phyloP scores from a whole-genome alignment of 2,329 filamentous ascomycete species.

The Cercospora sp. region DNA sequence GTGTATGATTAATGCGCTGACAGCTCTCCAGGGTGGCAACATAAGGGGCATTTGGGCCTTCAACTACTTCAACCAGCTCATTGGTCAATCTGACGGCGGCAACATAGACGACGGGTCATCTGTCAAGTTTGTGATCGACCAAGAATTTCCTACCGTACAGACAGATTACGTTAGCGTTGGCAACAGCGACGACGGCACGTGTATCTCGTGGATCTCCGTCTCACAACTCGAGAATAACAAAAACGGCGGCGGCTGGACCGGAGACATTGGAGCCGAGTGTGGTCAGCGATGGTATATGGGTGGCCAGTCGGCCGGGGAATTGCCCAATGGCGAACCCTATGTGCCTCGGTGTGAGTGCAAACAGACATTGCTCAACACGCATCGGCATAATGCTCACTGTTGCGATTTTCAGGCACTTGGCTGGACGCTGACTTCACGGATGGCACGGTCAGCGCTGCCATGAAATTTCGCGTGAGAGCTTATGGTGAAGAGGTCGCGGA shows the following conservation, averaged over 20 bases:
- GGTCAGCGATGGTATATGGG: not conserved
- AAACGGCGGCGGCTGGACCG: not conserved
- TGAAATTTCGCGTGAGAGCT: not conserved
- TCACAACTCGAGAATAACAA: not conserved
- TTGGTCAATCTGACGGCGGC: not conserved
- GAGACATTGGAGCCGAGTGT: not conserved
- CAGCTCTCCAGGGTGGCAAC: not conserved
- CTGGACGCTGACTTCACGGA: not conserved
- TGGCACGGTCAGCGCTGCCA: not conserved
- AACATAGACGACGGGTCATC: not conserved
- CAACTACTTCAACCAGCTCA: not conserved
- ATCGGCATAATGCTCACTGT: not conserved
- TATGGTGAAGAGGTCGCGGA: not conserved
- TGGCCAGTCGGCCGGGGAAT: not conserved
- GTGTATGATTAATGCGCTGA: no score
- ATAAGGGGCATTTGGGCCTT: not conserved
- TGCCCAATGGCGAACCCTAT: not conserved
- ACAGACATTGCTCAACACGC: no score
- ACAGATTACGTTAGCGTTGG: slow-evolving; percentile 1
- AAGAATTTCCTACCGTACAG: not conserved
- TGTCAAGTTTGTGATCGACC: not conserved
- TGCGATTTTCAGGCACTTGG: not conserved
- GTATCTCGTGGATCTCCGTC: slow-evolving; percentile 4
- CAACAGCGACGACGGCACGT: slow-evolving; percentile 8
- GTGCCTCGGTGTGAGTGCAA: not conserved